Percentiles rank a stretch among this genome's conserved stretches.
phyloP scores from a whole-genome alignment of 495 filamentous ascomycete genomes.

The Penicillium steckii region DNA sequence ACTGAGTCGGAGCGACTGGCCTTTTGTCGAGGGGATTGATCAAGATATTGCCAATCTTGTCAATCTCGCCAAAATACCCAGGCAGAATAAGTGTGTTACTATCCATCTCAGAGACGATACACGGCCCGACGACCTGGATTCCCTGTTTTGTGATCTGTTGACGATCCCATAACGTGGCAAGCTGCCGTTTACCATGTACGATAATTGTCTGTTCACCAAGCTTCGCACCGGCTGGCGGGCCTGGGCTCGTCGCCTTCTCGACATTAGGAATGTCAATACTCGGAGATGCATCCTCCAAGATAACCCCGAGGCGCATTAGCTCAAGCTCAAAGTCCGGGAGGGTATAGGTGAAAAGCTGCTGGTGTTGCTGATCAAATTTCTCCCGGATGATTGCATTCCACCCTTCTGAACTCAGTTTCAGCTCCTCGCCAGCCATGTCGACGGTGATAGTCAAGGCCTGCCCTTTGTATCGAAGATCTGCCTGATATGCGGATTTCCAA shows the following conservation, averaged over 20 bases:
- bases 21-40: conserved; percentile 35
- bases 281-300: conserved; percentile 38
- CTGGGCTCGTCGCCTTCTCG: conserved; percentile 14
- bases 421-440: conserved; percentile 29
- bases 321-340: conserved; percentile 44
- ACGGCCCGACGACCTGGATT: conserved; percentile 38
- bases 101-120: conserved; percentile 50
- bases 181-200: conserved; percentile 35
- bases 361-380: conserved; percentile 41
- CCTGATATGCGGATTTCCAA: conserved; percentile 36
- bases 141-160: conserved; percentile 39
- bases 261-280: conserved; percentile 38
- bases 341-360: conserved; percentile 48
- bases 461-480: conserved; percentile 48
- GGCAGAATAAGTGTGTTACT: conserved; percentile 51
- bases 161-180: conserved; percentile 46
- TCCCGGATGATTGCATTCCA: conserved; percentile 28
- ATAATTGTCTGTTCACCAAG: conserved; percentile 35
- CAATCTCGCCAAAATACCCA: conserved; percentile 42
- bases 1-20: conserved; percentile 1
- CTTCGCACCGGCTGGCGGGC: conserved; percentile 32
- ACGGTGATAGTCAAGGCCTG: conserved; percentile 48
- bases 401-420: conserved; percentile 15
- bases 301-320: conserved; percentile 45
- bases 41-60: conserved; percentile 46